Evolutionary conservation across 495 filamentous ascomycete genomes (phyloP), one percentile per base, ranked within the genome.

Genomic region (Opeltia flavorubescens): DNA sequence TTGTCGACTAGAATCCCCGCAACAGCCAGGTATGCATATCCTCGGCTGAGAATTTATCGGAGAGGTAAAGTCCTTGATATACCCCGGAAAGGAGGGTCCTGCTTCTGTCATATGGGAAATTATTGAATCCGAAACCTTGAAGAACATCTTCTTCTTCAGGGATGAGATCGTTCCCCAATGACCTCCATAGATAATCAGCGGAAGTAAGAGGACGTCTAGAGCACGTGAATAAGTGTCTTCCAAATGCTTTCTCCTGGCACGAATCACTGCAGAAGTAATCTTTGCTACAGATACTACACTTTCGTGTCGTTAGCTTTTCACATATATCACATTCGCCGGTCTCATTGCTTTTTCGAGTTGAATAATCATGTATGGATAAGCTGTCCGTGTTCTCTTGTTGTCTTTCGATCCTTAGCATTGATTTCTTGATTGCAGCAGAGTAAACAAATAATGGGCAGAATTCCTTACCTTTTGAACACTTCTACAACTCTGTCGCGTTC

Each of bases 111-210:
- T 28, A 51, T 26, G 34, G 30, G 23, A 56, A 33, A 40, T 58
- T 42, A 24, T 58, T 48, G 42, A 60, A 60, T 35, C 57, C 57
- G 44, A 56, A 60, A 45, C 56, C 46, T 52, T 60, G 42, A 43
- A 61, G 58, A 44, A 61, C 55, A 30, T 54, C 52, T 40, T 52
- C 46, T 38, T 61, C 58, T 53, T 60, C 1, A 43, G 55, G 58
- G 39, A 60, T 49, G 18, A 41, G 44, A 48, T 60, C 58, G n/a
- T 57, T 45, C 20, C 33, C 30, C 41, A 55, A 44, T 28, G 50
- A 46, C 44, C 50, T 46, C 42, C 45, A 59, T 7, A 61, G 52
- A 50, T 58, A 61, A 53, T 61, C 59, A 47, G 49, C 59, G 31
- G 58, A 49, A 8, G 58, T 61, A 38, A 61, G 52, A 25, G 59